A percentile compares a stretch with the other conserved stretches of the same genome.
phyloP scores from a whole-genome alignment of 345 rosid species.

The Firmiana major region DNA sequence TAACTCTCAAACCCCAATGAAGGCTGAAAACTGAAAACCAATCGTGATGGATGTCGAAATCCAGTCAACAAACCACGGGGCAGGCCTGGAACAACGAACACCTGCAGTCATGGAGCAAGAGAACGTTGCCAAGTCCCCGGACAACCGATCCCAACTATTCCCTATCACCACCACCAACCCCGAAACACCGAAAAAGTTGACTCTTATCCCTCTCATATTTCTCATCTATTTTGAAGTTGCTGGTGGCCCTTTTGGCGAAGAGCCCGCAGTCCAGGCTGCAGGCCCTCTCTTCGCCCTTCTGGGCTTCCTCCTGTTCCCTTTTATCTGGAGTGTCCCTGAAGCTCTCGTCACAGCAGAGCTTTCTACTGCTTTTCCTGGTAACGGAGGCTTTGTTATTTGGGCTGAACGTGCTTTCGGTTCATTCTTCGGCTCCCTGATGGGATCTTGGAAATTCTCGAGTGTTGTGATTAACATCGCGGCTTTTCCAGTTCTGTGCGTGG shows the following conservation, averaged over 20 bases:
- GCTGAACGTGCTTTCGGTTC: conserved; percentile 75
- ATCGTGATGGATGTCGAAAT: no score
- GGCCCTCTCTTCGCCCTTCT: conserved; percentile 68
- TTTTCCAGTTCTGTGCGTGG: conserved; percentile 64
- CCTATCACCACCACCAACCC: no score
- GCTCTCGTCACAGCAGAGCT: conserved; percentile 88
- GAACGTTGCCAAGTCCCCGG: no score
- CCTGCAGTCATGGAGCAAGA: neutral
- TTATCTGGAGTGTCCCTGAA: conserved; percentile 87
- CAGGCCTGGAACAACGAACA: no score
- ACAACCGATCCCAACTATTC: no score
- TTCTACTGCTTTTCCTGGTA: conserved; percentile 78
- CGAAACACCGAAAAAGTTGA: conserved; percentile 39
- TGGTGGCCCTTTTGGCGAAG: conserved; percentile 84
- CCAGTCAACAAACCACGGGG: no score
- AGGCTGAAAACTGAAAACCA: neutral
- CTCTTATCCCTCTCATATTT: conserved; percentile 75
- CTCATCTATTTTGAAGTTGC: conserved; percentile 92
- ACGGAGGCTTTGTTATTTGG: conserved; percentile 87
- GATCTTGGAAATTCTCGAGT: conserved; percentile 72
- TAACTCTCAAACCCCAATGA: neutral
- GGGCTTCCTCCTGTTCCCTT: conserved; percentile 73
- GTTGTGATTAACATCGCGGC: conserved; percentile 82
- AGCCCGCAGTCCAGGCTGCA: conserved; percentile 69
- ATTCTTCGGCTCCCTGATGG: conserved; percentile 71